Percentiles rank a stretch among this genome's conserved stretches.
These are phyloP conservation scores for Trypanosoma avium DNA, from an alignment of 208 protist genomes.

Conservation along the genomic window DNA sequence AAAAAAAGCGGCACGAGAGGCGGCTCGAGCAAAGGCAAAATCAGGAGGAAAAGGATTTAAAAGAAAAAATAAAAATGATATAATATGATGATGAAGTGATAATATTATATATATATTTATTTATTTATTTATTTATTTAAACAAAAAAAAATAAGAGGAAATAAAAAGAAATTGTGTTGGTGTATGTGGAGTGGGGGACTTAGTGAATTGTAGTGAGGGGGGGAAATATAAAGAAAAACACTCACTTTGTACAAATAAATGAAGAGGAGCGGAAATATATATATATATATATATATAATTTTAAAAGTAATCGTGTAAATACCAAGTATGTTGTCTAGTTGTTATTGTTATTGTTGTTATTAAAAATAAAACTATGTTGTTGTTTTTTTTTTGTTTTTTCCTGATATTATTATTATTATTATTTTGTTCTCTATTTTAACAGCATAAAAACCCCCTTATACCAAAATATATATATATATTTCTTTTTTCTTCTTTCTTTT, in stretches of 20 bases:
- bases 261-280: no score
- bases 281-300: no score
- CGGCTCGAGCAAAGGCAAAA: conserved; percentile 55
- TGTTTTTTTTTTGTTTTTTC: conserved; percentile 23
- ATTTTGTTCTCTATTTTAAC: not conserved
- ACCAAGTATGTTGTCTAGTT: no score
- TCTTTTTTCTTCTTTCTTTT: not conserved
- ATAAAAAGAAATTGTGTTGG: no score
- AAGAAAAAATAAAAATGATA: conserved; percentile 33
- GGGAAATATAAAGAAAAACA: not conserved
- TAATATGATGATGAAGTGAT: conserved; percentile 1
- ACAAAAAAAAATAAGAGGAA: no score
- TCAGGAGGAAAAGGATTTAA: conserved; percentile 59
- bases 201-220: no score
- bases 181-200: no score
- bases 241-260: no score
- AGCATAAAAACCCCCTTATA: no score
- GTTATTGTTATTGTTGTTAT: no score
- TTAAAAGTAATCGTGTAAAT: conserved; percentile 2
- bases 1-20: conserved; percentile 47
- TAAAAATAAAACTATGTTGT: not conserved
- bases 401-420: conserved; percentile 7
- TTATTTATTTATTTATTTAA: no score
- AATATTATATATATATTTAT: no score
- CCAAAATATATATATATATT: not conserved